These are phyloP conservation scores for Podospora pseudoanserina DNA, from an alignment of 495 filamentous ascomycete species.

Conservation along the genomic window DNA sequence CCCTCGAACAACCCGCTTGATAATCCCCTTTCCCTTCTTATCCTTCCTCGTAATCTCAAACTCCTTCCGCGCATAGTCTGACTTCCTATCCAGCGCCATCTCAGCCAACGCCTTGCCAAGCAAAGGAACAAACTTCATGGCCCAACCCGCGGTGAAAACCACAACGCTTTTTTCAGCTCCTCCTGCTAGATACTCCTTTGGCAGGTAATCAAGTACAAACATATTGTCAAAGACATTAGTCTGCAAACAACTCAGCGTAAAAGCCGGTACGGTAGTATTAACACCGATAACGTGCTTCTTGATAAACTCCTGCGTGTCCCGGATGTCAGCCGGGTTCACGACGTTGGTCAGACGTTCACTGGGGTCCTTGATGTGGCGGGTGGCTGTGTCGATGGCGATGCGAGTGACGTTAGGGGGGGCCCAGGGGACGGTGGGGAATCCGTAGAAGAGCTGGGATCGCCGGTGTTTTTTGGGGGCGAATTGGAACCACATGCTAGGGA, in stretches of 20 bases:
- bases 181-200: slow-evolving; percentile 15
- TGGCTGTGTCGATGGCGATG: slow-evolving; percentile 22
- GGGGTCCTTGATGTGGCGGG: slow-evolving; percentile 21
- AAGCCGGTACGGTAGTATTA: slow-evolving; percentile 18
- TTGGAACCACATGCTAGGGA: slow-evolving; percentile 26
- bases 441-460: slow-evolving; percentile 22
- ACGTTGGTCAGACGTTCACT: slow-evolving; percentile 13
- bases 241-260: slow-evolving; percentile 19
- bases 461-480: slow-evolving; percentile 17
- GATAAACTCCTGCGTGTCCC: slow-evolving; percentile 17
- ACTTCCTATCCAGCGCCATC: slow-evolving; percentile 11
- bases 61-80: slow-evolving; percentile 12
- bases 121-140: slow-evolving; percentile 18
- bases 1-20: not conserved
- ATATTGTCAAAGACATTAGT: slow-evolving; percentile 26
- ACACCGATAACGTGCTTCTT: slow-evolving; percentile 18
- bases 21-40: not conserved
- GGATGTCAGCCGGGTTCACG: slow-evolving; percentile 18
- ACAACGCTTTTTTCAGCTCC: slow-evolving; percentile 22
- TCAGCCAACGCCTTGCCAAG: slow-evolving; percentile 11
- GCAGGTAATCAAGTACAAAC: slow-evolving; percentile 23
- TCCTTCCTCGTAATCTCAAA: slow-evolving; percentile 20
- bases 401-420: slow-evolving; percentile 20
- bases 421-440: slow-evolving; percentile 23
- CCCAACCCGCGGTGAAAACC: slow-evolving; percentile 25